phyloP scores from a whole-genome alignment of 768 basidiomycete genomes.

The Termitomyces heimii region DNA sequence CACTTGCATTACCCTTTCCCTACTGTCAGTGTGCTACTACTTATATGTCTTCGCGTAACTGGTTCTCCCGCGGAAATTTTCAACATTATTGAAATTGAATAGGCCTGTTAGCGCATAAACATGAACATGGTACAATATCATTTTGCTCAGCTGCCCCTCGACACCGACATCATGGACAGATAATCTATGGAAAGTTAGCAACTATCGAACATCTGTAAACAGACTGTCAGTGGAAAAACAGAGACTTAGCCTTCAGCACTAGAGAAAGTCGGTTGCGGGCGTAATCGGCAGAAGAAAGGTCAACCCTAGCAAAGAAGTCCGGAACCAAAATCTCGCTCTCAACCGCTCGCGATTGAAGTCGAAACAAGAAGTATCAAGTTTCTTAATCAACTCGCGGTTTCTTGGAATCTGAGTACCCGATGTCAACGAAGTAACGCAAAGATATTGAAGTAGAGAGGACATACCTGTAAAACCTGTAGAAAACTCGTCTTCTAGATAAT shows the following conservation, averaged over 20 bases:
- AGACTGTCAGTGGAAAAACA: slow-evolving; percentile 5
- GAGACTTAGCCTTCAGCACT: slow-evolving; percentile 8
- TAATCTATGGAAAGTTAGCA: slow-evolving; percentile 7
- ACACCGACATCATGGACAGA: not conserved
- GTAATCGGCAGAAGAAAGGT: not conserved
- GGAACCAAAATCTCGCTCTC: not conserved
- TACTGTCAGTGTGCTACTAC: not conserved
- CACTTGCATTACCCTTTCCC: not conserved
- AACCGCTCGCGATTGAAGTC: not conserved
- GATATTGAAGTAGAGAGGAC: not conserved
- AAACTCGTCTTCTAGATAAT: slow-evolving; percentile 19
- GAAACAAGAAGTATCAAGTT: not conserved
- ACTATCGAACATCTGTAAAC: not conserved
- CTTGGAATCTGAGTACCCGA: slow-evolving; percentile 6
- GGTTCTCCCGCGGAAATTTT: too few relatives aligned
- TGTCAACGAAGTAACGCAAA: not conserved
- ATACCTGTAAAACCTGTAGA: slow-evolving; percentile 41
- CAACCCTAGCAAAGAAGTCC: not conserved
- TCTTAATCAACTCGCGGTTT: slow-evolving; percentile 13
- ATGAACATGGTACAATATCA: not conserved
- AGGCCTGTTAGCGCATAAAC: not conserved
- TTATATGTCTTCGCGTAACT: not conserved
- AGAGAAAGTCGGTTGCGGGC: not conserved
- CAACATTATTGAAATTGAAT: not conserved
- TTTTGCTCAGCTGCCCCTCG: not conserved